phyloP scores from a whole-genome alignment of 2,329 filamentous ascomycete genomes.

The Diaporthe vaccinii region DNA sequence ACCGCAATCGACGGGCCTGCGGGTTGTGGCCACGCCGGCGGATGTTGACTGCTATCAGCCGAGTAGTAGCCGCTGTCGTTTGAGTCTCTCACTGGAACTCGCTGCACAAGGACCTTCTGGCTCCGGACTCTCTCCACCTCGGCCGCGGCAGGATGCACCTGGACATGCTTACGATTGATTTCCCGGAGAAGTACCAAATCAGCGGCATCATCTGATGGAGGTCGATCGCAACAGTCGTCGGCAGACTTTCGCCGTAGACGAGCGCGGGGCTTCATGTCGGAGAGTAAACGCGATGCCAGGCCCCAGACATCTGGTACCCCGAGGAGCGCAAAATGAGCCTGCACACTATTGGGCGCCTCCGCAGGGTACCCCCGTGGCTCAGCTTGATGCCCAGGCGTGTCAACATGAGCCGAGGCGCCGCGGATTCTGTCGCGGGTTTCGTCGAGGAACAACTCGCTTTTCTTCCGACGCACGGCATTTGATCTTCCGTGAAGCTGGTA shows the following conservation, averaged over 20 bases:
- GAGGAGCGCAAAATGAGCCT: slow-evolving; percentile 18
- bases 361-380: not conserved
- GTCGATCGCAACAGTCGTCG: not conserved
- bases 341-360: not conserved
- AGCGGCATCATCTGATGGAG: too few species aligned
- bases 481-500: not conserved
- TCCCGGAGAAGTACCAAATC: not conserved
- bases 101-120: slow-evolving; percentile 1
- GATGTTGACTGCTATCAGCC: not conserved
- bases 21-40: too few species aligned
- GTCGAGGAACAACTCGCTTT: not conserved
- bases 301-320: slow-evolving; percentile 21
- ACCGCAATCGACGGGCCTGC: not conserved
- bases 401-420: not conserved
- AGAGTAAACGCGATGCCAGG: not conserved
- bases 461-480: too few species aligned
- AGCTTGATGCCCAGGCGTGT: not conserved
- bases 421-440: not conserved
- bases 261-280: not conserved
- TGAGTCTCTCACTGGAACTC: not conserved
- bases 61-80: slow-evolving; percentile 37
- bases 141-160: not conserved
- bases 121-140: slow-evolving; percentile 1
- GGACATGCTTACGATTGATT: not conserved
- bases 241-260: not conserved